Percentiles rank a stretch among this genome's conserved stretches.
These are phyloP conservation scores for Hemileia vastatrix DNA, from an alignment of 1,284 basidiomycete species.

Conservation along the genomic window DNA sequence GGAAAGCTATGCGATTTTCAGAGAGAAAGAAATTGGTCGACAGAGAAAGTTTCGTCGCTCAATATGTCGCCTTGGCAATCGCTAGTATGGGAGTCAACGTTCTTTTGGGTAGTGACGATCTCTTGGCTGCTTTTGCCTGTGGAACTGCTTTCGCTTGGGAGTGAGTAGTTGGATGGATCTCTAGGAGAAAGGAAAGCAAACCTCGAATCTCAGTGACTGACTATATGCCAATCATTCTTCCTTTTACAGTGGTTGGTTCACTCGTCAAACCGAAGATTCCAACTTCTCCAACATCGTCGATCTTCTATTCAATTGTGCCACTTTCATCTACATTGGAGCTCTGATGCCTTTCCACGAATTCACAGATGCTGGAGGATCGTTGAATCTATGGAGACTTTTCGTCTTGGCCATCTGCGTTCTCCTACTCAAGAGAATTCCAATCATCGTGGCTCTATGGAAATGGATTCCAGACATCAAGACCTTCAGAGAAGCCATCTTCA, in stretches of 20 bases:
- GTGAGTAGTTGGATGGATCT: constrained; percentile 35
- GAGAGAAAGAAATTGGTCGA: constrained; percentile 40
- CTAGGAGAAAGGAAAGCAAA: constrained; percentile 23
- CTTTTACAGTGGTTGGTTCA: constrained; percentile 19
- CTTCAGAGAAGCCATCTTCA: constrained; percentile 42
- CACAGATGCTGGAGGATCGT: constrained; percentile 28
- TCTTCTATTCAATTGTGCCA: constrained; percentile 32
- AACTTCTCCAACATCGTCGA: constrained; percentile 45
- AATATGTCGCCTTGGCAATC: constrained; percentile 42
- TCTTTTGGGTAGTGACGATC: constrained; percentile 33
- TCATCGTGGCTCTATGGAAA: constrained; percentile 40
- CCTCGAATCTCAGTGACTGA: no score
- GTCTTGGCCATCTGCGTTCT: constrained; percentile 37
- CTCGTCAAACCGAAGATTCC: constrained; percentile 19
- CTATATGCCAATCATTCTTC: no score
- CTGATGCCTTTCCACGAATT: constrained; percentile 39
- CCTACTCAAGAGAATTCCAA: constrained; percentile 39
- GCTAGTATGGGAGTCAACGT: constrained; percentile 43
- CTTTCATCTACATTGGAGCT: constrained; percentile 45
- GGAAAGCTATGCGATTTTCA: constrained; percentile 41
- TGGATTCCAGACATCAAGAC: constrained; percentile 45
- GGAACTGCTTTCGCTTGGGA: constrained; percentile 46
- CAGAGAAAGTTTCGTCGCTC: constrained; percentile 43
- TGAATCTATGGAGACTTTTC: constrained; percentile 39
- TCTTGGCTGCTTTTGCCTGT: constrained; percentile 39